Conservation (phyloP, 805 yeast species). For the Myxozyma mucilagina region DNA sequence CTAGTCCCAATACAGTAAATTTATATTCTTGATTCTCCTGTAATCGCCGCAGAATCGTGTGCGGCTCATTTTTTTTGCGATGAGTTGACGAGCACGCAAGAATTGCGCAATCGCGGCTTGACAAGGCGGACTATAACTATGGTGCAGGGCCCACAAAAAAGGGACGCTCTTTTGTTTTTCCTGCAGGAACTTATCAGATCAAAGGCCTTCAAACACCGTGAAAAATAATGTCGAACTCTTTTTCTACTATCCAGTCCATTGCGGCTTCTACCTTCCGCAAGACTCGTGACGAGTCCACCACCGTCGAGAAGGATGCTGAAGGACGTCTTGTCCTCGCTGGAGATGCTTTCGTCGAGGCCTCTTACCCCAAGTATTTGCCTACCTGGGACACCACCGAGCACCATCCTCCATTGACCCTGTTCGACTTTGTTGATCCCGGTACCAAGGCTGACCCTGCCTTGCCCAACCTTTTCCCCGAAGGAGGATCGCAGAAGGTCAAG, state of each 20-base stretch:
- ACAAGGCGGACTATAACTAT: background rate
- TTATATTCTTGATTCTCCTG: background rate
- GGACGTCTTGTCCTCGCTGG: conserved; percentile 31
- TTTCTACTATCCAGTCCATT: conserved; percentile 32
- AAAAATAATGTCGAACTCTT: conserved; percentile 28
- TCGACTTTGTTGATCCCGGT: conserved; percentile 66
- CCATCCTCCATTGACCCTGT: conserved; percentile 53
- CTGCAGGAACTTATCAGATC: background rate
- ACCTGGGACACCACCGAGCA: conserved; percentile 65
- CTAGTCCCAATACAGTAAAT: background rate
- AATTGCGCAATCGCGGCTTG: background rate
- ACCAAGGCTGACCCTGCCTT: conserved; percentile 60
- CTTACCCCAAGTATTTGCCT: conserved; percentile 62
- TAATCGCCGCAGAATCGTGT: background rate
- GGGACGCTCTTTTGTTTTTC: too few species aligned
- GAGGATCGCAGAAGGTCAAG: conserved; percentile 35
- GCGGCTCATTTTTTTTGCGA: background rate
- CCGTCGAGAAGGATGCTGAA: conserved; percentile 25
- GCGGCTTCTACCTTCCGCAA: conserved; percentile 35
- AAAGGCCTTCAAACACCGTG: background rate
- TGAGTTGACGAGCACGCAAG: conserved; percentile 2
- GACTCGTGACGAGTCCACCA: conserved; percentile 26
- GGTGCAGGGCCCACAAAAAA: background rate
- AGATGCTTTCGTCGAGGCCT: conserved; percentile 30
- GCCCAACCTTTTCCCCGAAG: conserved; percentile 49